Conservation (phyloP, 352 stramenopile genomes). For the Phytopythium ostracodes region DNA sequence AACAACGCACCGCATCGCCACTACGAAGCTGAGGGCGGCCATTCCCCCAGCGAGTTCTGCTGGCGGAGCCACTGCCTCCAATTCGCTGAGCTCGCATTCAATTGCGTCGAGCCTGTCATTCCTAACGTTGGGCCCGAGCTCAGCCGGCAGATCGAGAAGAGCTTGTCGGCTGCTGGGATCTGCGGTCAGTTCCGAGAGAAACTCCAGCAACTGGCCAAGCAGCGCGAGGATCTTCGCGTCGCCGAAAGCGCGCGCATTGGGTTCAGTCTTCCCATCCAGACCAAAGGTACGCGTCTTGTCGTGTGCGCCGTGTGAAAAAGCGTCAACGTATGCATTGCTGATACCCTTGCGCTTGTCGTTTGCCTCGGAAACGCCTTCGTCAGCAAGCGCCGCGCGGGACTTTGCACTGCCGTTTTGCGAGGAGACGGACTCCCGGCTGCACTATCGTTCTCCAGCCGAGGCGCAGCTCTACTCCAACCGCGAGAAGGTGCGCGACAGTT, state of each 20-base stretch:
- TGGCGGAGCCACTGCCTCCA: slow-evolving; percentile 24
- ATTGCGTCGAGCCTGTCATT: slow-evolving; percentile 31
- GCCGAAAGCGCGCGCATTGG: slow-evolving; percentile 49
- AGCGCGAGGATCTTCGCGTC: slow-evolving; percentile 43
- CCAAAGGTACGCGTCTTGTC: slow-evolving; percentile 22
- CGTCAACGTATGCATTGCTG: not conserved
- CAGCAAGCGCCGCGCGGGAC: slow-evolving; percentile 37
- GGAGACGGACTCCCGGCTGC: slow-evolving; percentile 58
- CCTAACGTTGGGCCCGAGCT: slow-evolving; percentile 23
- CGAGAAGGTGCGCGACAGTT: slow-evolving; percentile 59
- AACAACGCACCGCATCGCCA: not conserved
- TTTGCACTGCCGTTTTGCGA: slow-evolving; percentile 66
- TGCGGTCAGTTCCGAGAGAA: slow-evolving; percentile 24
- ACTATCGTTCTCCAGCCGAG: slow-evolving; percentile 53
- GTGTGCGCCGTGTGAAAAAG: not conserved
- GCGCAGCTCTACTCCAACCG: slow-evolving; percentile 59
- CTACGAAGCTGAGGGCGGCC: not conserved
- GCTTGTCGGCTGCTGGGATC: slow-evolving; percentile 19
- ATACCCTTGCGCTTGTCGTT: not conserved
- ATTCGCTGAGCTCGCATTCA: slow-evolving; percentile 37
- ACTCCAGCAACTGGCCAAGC: slow-evolving; percentile 22
- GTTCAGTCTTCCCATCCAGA: slow-evolving; percentile 48
- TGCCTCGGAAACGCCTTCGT: not conserved
- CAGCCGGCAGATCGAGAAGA: slow-evolving; percentile 16
- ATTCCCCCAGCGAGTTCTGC: slow-evolving; percentile 38